phyloP scores from a whole-genome alignment of 768 basidiomycete species.

The Mycena galopus region DNA sequence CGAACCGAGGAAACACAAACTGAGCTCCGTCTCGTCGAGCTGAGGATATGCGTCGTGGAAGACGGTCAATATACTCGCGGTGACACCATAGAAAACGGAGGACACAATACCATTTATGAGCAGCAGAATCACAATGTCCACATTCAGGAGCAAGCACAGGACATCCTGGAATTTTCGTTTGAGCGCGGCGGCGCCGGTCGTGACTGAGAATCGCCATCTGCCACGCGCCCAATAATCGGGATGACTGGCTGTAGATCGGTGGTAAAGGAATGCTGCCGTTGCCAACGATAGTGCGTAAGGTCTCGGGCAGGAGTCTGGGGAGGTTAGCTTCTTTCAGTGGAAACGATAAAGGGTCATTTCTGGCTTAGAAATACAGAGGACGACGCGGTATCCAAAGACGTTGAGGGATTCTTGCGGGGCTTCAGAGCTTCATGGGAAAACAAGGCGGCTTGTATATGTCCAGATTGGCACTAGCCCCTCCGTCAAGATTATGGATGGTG shows the following conservation, averaged over 20 bases:
- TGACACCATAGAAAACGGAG: conserved; percentile 71
- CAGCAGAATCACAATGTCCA: conserved; percentile 67
- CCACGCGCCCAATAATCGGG: conserved; percentile 54
- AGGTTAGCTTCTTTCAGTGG: background rate
- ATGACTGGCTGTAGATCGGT: conserved; percentile 65
- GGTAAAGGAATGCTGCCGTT: conserved; percentile 63
- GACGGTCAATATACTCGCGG: conserved; percentile 71
- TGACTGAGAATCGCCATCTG: conserved; percentile 35
- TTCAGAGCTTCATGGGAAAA: too few relatives aligned
- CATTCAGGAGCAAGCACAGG: conserved; percentile 65
- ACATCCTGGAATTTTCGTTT: conserved; percentile 61
- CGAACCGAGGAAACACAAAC: conserved; percentile 75
- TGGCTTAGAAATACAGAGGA: too few relatives aligned
- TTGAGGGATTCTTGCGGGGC: too few relatives aligned
- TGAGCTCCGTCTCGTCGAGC: conserved; percentile 75
- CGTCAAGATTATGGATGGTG: too few relatives aligned
- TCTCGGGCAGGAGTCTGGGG: conserved; percentile 63
- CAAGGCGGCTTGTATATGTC: too few relatives aligned
- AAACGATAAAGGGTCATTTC: conserved; percentile 7
- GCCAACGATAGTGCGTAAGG: conserved; percentile 66
- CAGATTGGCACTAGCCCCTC: too few relatives aligned
- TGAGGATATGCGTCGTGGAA: conserved; percentile 71
- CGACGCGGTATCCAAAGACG: too few relatives aligned
- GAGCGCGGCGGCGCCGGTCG: conserved; percentile 39
- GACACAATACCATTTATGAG: conserved; percentile 64